Conservation (phyloP, 1,139 yeast species). For the Candida sp. region DNA sequence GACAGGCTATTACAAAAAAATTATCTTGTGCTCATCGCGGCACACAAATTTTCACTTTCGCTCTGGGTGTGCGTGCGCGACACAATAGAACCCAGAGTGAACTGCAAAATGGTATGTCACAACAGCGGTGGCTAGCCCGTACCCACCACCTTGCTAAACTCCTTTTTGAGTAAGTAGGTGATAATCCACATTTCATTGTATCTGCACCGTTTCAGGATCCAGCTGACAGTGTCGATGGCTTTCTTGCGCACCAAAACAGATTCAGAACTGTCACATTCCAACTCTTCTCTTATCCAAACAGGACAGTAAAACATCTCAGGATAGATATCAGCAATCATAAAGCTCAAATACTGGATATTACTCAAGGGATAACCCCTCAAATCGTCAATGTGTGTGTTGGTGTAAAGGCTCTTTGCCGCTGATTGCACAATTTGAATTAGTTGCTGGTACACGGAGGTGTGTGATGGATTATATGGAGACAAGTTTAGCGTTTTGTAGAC, state of each 20-base stretch:
- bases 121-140: no score
- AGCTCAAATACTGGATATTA: constrained; percentile 22
- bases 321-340: constrained; percentile 22
- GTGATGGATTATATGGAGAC: constrained; percentile 8
- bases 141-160: constrained; percentile 10
- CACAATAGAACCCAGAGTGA: no score
- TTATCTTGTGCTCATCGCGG: not conserved
- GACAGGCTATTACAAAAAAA: not conserved
- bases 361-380: constrained; percentile 24
- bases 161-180: constrained; percentile 22
- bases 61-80: no score
- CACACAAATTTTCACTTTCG: not conserved
- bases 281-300: constrained; percentile 4
- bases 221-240: not conserved
- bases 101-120: no score
- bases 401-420: constrained; percentile 15
- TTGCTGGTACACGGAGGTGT: constrained; percentile 14
- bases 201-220: constrained; percentile 5
- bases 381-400: constrained; percentile 7
- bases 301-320: constrained; percentile 24
- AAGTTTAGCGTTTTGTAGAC: constrained; percentile 19
- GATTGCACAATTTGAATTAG: constrained; percentile 13
- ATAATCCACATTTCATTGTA: constrained; percentile 30
- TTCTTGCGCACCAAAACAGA: not conserved
- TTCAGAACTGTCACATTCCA: not conserved